Percentiles rank a stretch among this genome's conserved stretches.
These are phyloP conservation scores for Mycena metata DNA, from an alignment of 768 basidiomycete species.

Conservation along the genomic window DNA sequence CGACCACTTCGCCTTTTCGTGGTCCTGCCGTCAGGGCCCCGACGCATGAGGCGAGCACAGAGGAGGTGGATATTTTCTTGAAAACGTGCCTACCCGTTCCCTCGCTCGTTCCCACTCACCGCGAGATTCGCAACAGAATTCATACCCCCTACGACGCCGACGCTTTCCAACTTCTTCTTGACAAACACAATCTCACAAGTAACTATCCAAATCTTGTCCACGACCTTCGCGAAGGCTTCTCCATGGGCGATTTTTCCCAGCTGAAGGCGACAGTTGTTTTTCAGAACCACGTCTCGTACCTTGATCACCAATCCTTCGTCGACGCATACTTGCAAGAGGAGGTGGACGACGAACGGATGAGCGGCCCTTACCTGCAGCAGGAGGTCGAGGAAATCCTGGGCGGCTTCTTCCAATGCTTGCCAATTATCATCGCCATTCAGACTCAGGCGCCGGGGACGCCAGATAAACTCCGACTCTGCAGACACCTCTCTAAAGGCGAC, in stretches of 20 bases:
- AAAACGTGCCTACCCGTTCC: not conserved
- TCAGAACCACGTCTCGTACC: conserved; percentile 12
- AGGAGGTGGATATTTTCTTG: conserved; percentile 4
- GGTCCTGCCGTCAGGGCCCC: conserved; percentile 2
- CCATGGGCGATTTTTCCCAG: conserved; percentile 31
- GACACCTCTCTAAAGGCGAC: conserved; percentile 37
- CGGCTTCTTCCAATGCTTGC: conserved; percentile 27
- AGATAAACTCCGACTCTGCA: conserved; percentile 35
- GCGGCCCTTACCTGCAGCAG: conserved; percentile 41
- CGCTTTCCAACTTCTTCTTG: not conserved
- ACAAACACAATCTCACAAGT: not conserved
- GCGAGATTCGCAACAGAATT: not conserved
- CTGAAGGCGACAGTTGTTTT: conserved; percentile 4
- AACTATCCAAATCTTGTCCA: not conserved
- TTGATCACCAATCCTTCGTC: conserved; percentile 15
- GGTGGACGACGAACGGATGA: conserved; percentile 41
- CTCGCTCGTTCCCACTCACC: not conserved
- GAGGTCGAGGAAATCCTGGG: conserved; percentile 40
- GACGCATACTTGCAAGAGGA: conserved; percentile 40
- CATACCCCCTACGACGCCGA: conserved; percentile 2
- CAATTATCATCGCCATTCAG: conserved; percentile 32
- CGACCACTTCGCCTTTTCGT: not conserved
- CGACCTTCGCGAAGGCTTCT: conserved; percentile 33
- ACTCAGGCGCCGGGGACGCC: conserved; percentile 42
- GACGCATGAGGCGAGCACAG: no score